Conservation (phyloP, 768 basidiomycete species). For the Agaricus subrufescens region DNA sequence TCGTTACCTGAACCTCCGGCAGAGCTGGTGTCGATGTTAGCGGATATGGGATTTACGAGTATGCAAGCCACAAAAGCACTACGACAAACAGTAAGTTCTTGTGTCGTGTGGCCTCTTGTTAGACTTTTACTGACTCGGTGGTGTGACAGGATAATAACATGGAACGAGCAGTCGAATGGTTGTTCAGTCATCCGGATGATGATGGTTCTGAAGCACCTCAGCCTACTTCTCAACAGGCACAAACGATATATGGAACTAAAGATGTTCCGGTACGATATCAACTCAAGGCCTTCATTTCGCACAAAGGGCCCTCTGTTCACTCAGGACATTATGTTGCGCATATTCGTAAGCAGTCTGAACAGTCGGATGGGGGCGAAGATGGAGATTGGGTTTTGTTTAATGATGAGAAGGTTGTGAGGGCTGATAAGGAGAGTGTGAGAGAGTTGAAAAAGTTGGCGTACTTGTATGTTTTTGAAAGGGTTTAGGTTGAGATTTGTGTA, state of each 20-base stretch:
- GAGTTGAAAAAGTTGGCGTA: conserved; percentile 84
- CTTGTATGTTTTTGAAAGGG: conserved; percentile 86
- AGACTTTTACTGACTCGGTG: not conserved
- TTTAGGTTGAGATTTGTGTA: conserved; percentile 15
- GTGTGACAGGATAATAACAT: conserved; percentile 55
- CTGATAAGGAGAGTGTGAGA: conserved; percentile 77
- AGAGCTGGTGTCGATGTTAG: conserved; percentile 69
- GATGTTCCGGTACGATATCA: conserved; percentile 70
- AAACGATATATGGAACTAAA: conserved; percentile 42
- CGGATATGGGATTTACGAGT: conserved; percentile 89
- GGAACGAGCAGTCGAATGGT: conserved; percentile 92
- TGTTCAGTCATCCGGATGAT: conserved; percentile 92
- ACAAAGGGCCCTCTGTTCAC: conserved; percentile 94
- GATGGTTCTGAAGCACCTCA: conserved; percentile 51
- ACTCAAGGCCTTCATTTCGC: conserved; percentile 93
- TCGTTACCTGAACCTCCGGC: conserved; percentile 48
- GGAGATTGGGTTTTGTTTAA: conserved; percentile 87
- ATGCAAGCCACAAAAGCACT: conserved; percentile 86
- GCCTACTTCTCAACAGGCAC: conserved; percentile 15
- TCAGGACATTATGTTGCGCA: conserved; percentile 94
- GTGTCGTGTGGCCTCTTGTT: not conserved
- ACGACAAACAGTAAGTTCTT: conserved; percentile 66
- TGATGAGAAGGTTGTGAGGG: conserved; percentile 93
- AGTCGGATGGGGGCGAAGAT: conserved; percentile 15
- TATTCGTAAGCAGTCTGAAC: conserved; percentile 31